Evolutionary conservation across 2,329 filamentous ascomycete species (phyloP).

Genomic region (Macrophomina pseudophaseolina): DNA sequence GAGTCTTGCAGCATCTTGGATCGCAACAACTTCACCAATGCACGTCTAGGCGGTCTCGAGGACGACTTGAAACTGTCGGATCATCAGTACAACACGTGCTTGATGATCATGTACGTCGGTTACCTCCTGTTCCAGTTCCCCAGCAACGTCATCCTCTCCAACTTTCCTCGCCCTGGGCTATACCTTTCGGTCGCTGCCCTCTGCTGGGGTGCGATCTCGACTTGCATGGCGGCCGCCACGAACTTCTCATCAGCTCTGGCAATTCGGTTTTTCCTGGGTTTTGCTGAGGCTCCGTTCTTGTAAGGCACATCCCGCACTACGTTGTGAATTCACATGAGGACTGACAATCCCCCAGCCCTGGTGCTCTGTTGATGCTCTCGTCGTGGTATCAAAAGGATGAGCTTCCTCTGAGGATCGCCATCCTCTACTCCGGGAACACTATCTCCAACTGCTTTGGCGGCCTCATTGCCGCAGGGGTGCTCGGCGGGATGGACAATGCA

Average conservation of each 20-base stretch:
- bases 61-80: conserved; percentile 38
- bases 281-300: conserved; percentile 26
- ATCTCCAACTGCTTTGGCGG: conserved; percentile 59
- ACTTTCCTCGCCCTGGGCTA: conserved; percentile 24
- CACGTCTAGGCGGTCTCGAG: conserved; percentile 40
- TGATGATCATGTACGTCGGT: conserved; percentile 32
- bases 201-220: conserved; percentile 21
- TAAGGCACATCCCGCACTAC: background rate
- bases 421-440: conserved; percentile 58
- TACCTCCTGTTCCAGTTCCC: conserved; percentile 35
- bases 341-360: conserved; percentile 33
- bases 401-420: conserved; percentile 55
- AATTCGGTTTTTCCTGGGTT: conserved; percentile 24
- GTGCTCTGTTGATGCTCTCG: conserved; percentile 56
- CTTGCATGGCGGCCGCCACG: conserved; percentile 16
- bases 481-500: conserved; percentile 43
- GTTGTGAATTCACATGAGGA: conserved; percentile 26
- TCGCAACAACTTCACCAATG: conserved; percentile 41
- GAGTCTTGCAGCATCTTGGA: conserved; percentile 1
- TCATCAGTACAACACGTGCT: conserved; percentile 38
- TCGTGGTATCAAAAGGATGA: conserved; percentile 62
- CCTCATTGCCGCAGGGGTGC: conserved; percentile 59
- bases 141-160: conserved; percentile 29
- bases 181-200: conserved; percentile 25
- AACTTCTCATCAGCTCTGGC: background rate